Conservation (phyloP, 2,329 filamentous ascomycete species). For the Aureobasidium sp. region DNA sequence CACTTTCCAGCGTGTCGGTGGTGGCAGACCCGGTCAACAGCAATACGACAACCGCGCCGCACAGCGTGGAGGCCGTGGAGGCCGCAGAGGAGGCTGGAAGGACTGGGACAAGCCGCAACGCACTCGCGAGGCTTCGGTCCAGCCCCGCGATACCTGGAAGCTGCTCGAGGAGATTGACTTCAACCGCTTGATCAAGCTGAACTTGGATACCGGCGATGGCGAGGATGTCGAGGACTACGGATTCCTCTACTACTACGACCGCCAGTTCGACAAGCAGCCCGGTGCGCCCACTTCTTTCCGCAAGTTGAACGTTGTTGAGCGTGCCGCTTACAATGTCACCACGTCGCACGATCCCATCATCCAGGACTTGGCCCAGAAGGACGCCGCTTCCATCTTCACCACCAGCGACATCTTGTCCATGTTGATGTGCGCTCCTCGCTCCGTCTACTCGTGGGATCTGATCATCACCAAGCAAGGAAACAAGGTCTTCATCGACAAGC, state of each 20-base stretch:
- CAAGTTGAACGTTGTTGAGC: slow-evolving; percentile 81
- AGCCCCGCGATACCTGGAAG: slow-evolving; percentile 92
- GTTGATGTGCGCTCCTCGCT: slow-evolving; percentile 97
- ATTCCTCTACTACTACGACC: slow-evolving; percentile 98
- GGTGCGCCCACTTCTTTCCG: slow-evolving; percentile 77
- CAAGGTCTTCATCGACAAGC: slow-evolving; percentile 99
- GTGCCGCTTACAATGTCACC: slow-evolving; percentile 95
- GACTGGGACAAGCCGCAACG: slow-evolving; percentile 97
- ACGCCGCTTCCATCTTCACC: slow-evolving; percentile 93
- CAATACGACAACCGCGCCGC: slow-evolving; percentile 66
- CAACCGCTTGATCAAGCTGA: slow-evolving; percentile 88
- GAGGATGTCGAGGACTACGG: slow-evolving; percentile 94
- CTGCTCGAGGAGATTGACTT: slow-evolving; percentile 98
- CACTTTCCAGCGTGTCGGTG: slow-evolving; percentile 65
- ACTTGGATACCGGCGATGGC: slow-evolving; percentile 87
- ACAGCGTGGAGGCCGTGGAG: slow-evolving; percentile 62
- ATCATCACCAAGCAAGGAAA: slow-evolving; percentile 87
- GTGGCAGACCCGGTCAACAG: slow-evolving; percentile 59
- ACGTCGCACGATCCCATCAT: slow-evolving; percentile 94
- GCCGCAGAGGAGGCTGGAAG: slow-evolving; percentile 93
- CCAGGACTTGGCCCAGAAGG: slow-evolving; percentile 91
- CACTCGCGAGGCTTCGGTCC: slow-evolving; percentile 91
- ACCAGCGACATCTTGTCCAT: slow-evolving; percentile 97
- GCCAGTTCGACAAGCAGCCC: slow-evolving; percentile 85
- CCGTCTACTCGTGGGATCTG: slow-evolving; percentile 97